phyloP scores from a whole-genome alignment of 192 early-diverging fungal genomes.

The Phycomyces nitens region DNA sequence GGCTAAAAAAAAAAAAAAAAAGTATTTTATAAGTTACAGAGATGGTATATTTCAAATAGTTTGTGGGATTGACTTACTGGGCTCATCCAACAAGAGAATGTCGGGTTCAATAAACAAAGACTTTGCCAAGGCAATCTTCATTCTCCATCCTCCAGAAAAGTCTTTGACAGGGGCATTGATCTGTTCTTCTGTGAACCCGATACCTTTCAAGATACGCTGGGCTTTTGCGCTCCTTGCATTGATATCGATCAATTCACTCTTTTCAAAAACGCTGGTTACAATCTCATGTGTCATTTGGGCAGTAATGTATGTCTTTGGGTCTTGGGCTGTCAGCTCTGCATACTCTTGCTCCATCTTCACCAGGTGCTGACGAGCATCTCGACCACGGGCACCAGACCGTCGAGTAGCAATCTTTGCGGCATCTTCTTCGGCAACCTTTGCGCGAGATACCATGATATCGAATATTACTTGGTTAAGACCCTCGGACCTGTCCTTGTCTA shows the following conservation, averaged over 20 bases:
- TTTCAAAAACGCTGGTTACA: conserved; percentile 51
- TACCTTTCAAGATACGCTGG: conserved; percentile 63
- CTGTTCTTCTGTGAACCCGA: conserved; percentile 68
- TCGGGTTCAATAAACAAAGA: conserved; percentile 81
- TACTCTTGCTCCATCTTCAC: conserved; percentile 39
- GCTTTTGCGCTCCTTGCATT: conserved; percentile 65
- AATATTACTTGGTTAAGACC: conserved; percentile 34
- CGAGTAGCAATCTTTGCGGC: conserved; percentile 59
- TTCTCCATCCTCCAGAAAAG: conserved; percentile 87
- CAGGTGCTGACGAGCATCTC: conserved; percentile 53
- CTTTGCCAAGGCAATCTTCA: conserved; percentile 81
- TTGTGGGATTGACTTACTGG: conserved; percentile 45
- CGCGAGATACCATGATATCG: conserved; percentile 40
- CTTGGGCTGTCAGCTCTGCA: conserved; percentile 36
- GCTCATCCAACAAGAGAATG: conserved; percentile 83
- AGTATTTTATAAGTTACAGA: no score
- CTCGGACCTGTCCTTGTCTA: background rate
- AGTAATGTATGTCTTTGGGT: conserved; percentile 28
- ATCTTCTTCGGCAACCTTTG: conserved; percentile 37
- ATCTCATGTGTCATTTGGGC: conserved; percentile 51
- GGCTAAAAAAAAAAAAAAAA: conserved; percentile 32
- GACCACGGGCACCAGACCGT: conserved; percentile 65
- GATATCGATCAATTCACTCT: conserved; percentile 59
- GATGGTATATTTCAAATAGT: no score
- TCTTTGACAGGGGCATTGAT: conserved; percentile 61